Conservation (phyloP, 2,329 filamentous ascomycete genomes). For the Grosmannia huntii region DNA sequence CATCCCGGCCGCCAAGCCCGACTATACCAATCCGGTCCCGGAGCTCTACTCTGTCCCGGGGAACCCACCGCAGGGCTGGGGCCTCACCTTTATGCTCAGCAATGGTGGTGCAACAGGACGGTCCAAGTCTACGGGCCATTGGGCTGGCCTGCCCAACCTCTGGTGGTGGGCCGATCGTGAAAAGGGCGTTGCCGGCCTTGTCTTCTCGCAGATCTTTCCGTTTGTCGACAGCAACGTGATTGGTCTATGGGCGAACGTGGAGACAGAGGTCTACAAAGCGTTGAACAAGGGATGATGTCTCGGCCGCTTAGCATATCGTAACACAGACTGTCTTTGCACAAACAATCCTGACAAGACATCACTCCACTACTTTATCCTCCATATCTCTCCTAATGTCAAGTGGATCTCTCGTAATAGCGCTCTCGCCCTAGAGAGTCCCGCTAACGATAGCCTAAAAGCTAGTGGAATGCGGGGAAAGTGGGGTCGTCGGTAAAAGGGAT, state of each 20-base stretch:
- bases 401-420: no score
- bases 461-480: slow-evolving; percentile 5
- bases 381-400: no score
- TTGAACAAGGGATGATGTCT: slow-evolving; percentile 31
- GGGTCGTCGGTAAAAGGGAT: background rate
- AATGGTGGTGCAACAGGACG: slow-evolving; percentile 33
- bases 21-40: slow-evolving; percentile 29
- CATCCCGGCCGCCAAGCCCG: slow-evolving; percentile 30
- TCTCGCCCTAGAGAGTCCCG: background rate
- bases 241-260: slow-evolving; percentile 22
- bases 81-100: slow-evolving; percentile 40
- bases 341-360: no score
- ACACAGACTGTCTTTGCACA: no score
- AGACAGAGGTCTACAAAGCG: slow-evolving; percentile 20
- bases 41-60: slow-evolving; percentile 32
- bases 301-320: background rate
- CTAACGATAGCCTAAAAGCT: background rate
- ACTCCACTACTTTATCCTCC: no score
- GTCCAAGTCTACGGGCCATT: slow-evolving; percentile 32
- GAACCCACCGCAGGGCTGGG: slow-evolving; percentile 46
- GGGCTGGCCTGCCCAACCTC: slow-evolving; percentile 43
- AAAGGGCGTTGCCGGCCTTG: slow-evolving; percentile 36
- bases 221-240: slow-evolving; percentile 26
- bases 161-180: slow-evolving; percentile 49
- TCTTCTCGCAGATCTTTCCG: slow-evolving; percentile 32